phyloP scores from a whole-genome alignment of 345 rosid species.

The Euphorbia peplus region DNA sequence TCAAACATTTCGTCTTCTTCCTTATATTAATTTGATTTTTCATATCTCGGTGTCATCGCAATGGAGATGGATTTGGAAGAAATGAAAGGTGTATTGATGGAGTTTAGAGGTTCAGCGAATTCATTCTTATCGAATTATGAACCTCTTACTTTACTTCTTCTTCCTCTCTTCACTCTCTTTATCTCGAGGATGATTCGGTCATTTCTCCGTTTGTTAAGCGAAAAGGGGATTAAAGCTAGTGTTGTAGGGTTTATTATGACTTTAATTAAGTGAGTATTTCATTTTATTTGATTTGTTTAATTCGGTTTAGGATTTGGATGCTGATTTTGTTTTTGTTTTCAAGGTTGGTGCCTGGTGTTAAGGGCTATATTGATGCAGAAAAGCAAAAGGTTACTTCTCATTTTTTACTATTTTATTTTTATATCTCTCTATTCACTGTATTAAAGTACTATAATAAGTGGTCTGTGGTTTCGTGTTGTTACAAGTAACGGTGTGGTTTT shows the following conservation, averaged over 20 bases:
- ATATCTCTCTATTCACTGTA: too few relatives aligned
- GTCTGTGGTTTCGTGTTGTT: too few relatives aligned
- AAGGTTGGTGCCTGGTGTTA: conserved; percentile 78
- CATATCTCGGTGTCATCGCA: too few relatives aligned
- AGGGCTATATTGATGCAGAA: conserved; percentile 74
- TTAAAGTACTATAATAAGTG: too few relatives aligned
- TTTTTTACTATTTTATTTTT: too few relatives aligned
- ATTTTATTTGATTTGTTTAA: background rate
- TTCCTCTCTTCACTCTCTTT: conserved; percentile 61
- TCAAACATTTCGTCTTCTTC: too few relatives aligned
- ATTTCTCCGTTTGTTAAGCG: conserved; percentile 38
- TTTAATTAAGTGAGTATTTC: conserved; percentile 50
- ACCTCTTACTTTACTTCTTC: conserved; percentile 59
- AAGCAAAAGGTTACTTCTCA: conserved; percentile 77
- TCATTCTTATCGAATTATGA: conserved; percentile 59
- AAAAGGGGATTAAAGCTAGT: conserved; percentile 61
- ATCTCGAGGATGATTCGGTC: conserved; percentile 53
- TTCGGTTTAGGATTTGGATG: background rate
- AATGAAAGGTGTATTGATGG: conserved; percentile 10
- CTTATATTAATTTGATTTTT: too few relatives aligned
- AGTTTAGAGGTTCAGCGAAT: conserved; percentile 52
- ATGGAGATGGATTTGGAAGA: background rate
- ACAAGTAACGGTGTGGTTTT: too few relatives aligned
- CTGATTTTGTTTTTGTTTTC: background rate
- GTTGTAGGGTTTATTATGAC: conserved; percentile 51